Conservation (phyloP, 495 filamentous ascomycete species). For the Hypoxylon perforatum region DNA sequence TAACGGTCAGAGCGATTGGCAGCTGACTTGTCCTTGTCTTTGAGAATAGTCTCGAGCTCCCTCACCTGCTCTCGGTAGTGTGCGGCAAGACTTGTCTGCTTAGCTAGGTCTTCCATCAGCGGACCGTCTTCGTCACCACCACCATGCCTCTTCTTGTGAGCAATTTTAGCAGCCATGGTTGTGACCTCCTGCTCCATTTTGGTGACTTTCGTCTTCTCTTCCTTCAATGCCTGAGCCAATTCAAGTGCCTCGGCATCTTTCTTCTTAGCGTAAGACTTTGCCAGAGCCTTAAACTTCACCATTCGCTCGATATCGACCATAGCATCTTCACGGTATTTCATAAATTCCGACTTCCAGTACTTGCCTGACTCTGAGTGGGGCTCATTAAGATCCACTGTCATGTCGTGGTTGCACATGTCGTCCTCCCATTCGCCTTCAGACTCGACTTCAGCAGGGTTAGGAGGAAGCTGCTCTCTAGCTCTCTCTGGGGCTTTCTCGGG, state of each 20-base stretch:
- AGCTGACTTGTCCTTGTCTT: constrained; percentile 52
- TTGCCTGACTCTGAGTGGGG: constrained; percentile 86
- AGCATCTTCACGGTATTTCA: constrained; percentile 83
- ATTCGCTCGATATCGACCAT: constrained; percentile 80
- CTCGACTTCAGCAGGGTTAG: constrained; percentile 47
- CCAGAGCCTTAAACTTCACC: constrained; percentile 81
- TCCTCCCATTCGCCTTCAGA: constrained; percentile 57
- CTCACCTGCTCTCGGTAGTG: constrained; percentile 76
- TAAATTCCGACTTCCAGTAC: constrained; percentile 94
- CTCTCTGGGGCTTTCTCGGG: constrained; percentile 32
- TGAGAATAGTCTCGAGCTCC: constrained; percentile 66
- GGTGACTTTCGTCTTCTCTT: constrained; percentile 68
- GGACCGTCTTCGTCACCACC: constrained; percentile 60
- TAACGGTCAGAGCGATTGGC: constrained; percentile 40
- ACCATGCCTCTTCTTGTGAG: constrained; percentile 47
- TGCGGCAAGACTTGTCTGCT: constrained; percentile 73
- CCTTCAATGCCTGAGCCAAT: constrained; percentile 75
- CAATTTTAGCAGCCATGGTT: constrained; percentile 67
- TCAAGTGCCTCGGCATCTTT: constrained; percentile 85
- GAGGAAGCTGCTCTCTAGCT: constrained; percentile 31
- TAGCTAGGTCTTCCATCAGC: constrained; percentile 68
- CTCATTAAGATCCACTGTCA: constrained; percentile 80
- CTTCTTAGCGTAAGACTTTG: constrained; percentile 88
- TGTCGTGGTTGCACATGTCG: constrained; percentile 62
- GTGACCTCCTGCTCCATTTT: constrained; percentile 70